phyloP scores from a whole-genome alignment of 257 asterid genomes.

The Solanum appendiculatum region DNA sequence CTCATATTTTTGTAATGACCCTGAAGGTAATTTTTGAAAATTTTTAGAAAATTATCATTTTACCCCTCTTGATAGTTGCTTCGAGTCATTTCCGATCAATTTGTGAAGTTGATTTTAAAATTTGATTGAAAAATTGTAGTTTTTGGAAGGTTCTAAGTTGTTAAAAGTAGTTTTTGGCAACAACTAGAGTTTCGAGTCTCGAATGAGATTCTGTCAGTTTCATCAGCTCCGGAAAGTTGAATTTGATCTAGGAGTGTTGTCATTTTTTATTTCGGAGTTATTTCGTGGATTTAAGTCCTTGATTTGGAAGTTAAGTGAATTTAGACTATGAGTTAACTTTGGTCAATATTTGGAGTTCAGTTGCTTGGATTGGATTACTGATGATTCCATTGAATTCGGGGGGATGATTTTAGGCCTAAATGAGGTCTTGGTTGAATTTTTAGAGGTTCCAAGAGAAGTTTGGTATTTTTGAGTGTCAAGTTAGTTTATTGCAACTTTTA shows the following conservation, averaged over 20 bases:
- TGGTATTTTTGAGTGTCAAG: neutral
- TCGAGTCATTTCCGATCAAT: no score
- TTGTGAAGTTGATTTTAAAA: neutral
- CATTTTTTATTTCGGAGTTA: neutral
- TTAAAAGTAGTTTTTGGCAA: neutral
- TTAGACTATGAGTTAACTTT: neutral
- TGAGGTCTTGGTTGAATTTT: neutral
- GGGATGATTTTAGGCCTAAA: neutral
- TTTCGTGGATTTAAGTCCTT: neutral
- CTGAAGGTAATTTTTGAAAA: no score
- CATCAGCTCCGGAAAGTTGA: neutral
- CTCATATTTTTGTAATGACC: no score
- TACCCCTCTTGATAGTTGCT: no score
- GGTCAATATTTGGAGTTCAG: neutral
- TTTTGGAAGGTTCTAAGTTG: neutral
- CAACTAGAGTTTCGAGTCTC: neutral
- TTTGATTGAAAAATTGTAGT: neutral
- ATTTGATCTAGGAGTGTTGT: neutral
- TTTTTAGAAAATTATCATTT: no score
- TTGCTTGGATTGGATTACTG: no score
- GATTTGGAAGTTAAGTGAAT: neutral
- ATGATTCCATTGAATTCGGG: neutral
- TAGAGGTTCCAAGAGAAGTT: neutral
- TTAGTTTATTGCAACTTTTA: no score
- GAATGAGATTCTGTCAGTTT: no score